Percentiles rank a stretch among this genome's conserved stretches.
phyloP scores from a whole-genome alignment of 2,329 filamentous ascomycete genomes.

The Trichoderma brevicompactum region DNA sequence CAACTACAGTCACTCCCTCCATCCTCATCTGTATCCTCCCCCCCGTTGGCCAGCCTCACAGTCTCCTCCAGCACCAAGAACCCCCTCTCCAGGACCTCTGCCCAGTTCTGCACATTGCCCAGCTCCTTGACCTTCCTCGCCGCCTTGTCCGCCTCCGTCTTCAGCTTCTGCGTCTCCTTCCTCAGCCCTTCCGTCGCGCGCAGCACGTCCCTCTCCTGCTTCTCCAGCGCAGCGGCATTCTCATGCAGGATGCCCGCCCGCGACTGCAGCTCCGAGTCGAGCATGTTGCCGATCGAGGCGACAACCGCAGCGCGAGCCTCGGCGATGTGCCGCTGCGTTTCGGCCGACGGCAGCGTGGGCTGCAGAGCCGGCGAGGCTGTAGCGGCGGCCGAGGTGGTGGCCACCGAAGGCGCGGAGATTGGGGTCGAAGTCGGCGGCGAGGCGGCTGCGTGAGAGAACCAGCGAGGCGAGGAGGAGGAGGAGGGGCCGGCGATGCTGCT shows the following conservation, averaged over 20 bases:
- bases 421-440: neutral
- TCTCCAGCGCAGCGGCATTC: constrained; percentile 67
- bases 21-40: constrained; percentile 34
- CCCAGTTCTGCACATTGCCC: constrained; percentile 85
- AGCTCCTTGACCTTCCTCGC: constrained; percentile 73
- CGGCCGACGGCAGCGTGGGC: constrained; percentile 47
- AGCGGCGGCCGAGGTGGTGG: constrained; percentile 8
- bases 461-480: constrained; percentile 14
- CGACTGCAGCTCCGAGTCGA: constrained; percentile 69
- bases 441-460: constrained; percentile 12
- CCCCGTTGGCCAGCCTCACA: constrained; percentile 56
- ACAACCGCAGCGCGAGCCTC: constrained; percentile 64
- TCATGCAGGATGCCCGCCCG: constrained; percentile 71
- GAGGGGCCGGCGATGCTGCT: constrained; percentile 10
- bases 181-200: constrained; percentile 63
- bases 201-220: constrained; percentile 69
- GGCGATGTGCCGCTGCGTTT: constrained; percentile 53
- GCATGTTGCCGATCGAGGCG: constrained; percentile 68
- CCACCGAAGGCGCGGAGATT: constrained; percentile 2
- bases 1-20: constrained; percentile 36
- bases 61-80: constrained; percentile 69
- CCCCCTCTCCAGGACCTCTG: constrained; percentile 75
- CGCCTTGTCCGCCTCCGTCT: constrained; percentile 65
- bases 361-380: constrained; percentile 36
- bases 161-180: constrained; percentile 68